Conservation (phyloP, 495 filamentous ascomycete genomes). For the Podospora didyma region DNA sequence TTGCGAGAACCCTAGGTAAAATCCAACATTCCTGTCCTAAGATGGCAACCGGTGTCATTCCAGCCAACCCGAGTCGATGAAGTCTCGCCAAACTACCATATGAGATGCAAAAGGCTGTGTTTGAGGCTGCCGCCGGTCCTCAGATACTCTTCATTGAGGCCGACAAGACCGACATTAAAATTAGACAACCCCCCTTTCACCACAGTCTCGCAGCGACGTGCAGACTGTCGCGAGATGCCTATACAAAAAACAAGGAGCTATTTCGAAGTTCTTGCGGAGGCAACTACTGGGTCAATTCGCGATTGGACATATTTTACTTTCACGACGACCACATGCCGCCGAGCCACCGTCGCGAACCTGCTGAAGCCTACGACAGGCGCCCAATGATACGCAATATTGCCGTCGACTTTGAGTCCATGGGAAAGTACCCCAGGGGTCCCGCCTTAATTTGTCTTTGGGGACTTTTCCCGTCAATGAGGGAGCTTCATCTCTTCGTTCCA, state of each 20-base stretch:
- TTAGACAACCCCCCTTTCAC: neutral
- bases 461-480: conserved; percentile 8
- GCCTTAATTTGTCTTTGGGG: conserved; percentile 10
- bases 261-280: neutral
- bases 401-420: conserved; percentile 14
- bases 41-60: neutral
- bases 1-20: too few relatives aligned
- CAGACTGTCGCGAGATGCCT: conserved; percentile 13
- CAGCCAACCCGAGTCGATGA: neutral
- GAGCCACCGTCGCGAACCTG: too few relatives aligned
- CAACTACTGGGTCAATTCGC: conserved; percentile 11
- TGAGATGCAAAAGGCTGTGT: conserved; percentile 13
- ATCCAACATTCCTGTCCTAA: too few relatives aligned
- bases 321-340: neutral
- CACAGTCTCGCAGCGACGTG: conserved; percentile 8
- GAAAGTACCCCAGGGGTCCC: conserved; percentile 3
- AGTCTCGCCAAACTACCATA: conserved; percentile 13
- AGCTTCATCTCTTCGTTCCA: conserved; percentile 16
- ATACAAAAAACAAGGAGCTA: neutral
- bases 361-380: neutral
- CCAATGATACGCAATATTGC: conserved; percentile 11
- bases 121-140: conserved; percentile 8
- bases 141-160: conserved; percentile 15
- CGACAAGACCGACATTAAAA: neutral
- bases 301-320: conserved; percentile 18